Conservation (phyloP, 2,329 filamentous ascomycete genomes). For the Colletotrichum liaoningense region DNA sequence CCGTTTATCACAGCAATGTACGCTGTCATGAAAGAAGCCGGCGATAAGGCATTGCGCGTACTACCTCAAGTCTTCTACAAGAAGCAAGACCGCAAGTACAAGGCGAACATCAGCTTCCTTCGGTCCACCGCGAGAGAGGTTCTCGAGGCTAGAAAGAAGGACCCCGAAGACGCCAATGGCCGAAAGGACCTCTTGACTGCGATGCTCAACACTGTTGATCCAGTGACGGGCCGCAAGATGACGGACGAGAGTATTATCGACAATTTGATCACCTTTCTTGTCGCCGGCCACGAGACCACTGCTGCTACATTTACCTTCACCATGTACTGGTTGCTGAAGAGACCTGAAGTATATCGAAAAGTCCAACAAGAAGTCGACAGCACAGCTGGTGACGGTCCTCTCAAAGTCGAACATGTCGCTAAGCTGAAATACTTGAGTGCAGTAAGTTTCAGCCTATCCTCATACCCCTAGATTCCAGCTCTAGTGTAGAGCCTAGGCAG, state of each 20-base stretch:
- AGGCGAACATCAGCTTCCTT: constrained; percentile 62
- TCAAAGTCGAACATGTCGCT: constrained; percentile 68
- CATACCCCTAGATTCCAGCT: too few relatives aligned
- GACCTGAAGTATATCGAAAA: constrained; percentile 68
- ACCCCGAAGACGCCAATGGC: constrained; percentile 57
- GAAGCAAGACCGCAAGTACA: constrained; percentile 57
- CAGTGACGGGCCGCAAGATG: constrained; percentile 71
- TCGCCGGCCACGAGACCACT: constrained; percentile 77
- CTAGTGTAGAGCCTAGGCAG: neutral
- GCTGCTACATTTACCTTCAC: constrained; percentile 74
- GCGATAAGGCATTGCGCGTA: constrained; percentile 58
- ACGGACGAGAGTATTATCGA: constrained; percentile 69
- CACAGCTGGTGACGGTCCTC: constrained; percentile 68
- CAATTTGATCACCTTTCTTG: constrained; percentile 77
- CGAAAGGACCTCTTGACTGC: constrained; percentile 74
- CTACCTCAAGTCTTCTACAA: constrained; percentile 59
- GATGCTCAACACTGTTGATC: constrained; percentile 73
- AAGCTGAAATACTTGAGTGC: constrained; percentile 74
- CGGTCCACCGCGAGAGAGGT: constrained; percentile 67
- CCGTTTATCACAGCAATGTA: constrained; percentile 67
- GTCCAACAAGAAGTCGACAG: constrained; percentile 76
- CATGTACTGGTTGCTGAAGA: constrained; percentile 73
- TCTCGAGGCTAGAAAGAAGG: constrained; percentile 66
- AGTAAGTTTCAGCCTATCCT: constrained; percentile 35
- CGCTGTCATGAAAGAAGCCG: constrained; percentile 66